A percentile compares a stretch with the other conserved stretches of the same genome.
These are phyloP conservation scores for Lichtheimia hyalospora DNA, from an alignment of 371 early-diverging fungal species.

Conservation along the genomic window DNA sequence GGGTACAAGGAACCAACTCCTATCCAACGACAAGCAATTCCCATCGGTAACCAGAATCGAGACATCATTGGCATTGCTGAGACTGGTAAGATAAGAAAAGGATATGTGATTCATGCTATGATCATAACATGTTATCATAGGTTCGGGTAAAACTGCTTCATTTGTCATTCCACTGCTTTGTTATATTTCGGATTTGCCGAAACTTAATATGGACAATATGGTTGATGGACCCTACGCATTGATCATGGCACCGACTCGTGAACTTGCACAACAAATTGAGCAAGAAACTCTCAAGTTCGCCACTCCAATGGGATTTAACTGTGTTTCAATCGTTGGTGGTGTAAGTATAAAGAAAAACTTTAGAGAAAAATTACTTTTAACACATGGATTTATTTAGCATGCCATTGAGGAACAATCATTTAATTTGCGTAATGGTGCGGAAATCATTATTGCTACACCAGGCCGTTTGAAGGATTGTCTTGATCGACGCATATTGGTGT, in stretches of 20 bases:
- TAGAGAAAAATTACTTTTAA: background rate
- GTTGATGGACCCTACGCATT: conserved; percentile 90
- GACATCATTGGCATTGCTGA: conserved; percentile 98
- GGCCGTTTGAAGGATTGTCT: conserved; percentile 92
- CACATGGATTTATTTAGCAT: conserved; percentile 45
- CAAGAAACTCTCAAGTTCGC: conserved; percentile 87
- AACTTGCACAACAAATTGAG: conserved; percentile 95
- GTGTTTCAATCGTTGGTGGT: conserved; percentile 94
- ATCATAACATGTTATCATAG: conserved; percentile 14
- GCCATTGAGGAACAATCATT: conserved; percentile 84
- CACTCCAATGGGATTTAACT: conserved; percentile 74
- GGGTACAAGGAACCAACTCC: conserved; percentile 97
- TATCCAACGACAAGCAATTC: conserved; percentile 98
- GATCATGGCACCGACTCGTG: conserved; percentile 96
- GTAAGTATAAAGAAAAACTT: conserved; percentile 33
- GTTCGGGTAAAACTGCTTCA: conserved; percentile 96
- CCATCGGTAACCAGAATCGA: conserved; percentile 88
- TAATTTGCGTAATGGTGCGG: conserved; percentile 83
- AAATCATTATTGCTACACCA: conserved; percentile 97
- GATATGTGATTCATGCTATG: background rate
- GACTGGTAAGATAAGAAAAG: conserved; percentile 69
- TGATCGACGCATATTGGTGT: conserved; percentile 80
- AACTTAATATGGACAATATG: conserved; percentile 71
- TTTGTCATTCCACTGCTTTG: conserved; percentile 96
- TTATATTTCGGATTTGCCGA: conserved; percentile 82